Base-by-base conservation (phyloP, 1,284 basidiomycete genomes). In the Pascua sp. region DNA sequence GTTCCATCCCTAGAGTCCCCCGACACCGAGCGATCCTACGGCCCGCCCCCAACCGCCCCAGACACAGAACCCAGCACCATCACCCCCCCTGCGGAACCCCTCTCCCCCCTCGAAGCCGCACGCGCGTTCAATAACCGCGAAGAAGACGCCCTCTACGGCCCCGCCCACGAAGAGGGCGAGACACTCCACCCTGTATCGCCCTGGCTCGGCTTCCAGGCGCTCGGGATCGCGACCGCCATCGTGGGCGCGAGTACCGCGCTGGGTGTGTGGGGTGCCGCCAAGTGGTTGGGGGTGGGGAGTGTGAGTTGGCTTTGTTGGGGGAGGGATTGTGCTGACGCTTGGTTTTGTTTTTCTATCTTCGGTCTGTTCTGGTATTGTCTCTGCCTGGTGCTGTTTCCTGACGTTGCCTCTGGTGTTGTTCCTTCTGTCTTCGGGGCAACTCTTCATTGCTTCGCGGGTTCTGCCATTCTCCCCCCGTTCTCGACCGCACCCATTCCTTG, bases 171-270 rank as follows among this genome's bases (percentile, higher is more conserved):
- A 32, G 57, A 51, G 16, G 57, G 37, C 24, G 59, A 51, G 46
- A 38, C 15, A 8, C 36, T 53, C 36, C 56, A 52, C 48, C 61
- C 48, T 8, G 62, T 46, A 9, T 64, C 47, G 1, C 55, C 62
- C 8, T 63, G 64, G 60, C 45, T 69, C 13, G 71, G 65, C 2
- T 56, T 67, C 41, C 62, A 74, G 57, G 73, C 73, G 13, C 65
- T 76, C 8, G 70, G 62, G 1, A 67, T 72, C 46, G 73, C 73
- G 10, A 74, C 73, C 36, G 69, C 63, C 9, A 48, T 74, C 13
- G 73, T 76, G 0, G 63, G 66, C 40, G 64, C 66, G 1, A 67
- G 57, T 43, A 67, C 73, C 1, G 71, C 67, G 2, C 49, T 73
- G 12, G 72, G 72, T 1, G 61, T 65, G 10, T 70, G 61, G 51